Evolutionary conservation across 1,139 yeast species (phyloP).

Genomic region (Taiozyma sp.): DNA sequence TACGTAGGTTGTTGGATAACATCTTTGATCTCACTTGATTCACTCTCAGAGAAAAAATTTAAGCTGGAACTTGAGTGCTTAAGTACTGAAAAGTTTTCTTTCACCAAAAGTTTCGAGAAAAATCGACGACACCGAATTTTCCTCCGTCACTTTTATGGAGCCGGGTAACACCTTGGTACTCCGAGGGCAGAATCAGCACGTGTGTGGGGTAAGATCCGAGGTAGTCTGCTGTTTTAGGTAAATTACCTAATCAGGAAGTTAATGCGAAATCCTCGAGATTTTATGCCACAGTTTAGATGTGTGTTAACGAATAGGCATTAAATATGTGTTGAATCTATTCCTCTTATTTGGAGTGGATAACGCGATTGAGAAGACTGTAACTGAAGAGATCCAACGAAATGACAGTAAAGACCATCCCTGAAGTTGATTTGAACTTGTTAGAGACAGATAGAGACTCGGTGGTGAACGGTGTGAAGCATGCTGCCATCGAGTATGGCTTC

Average conservation of each 20-base stretch:
- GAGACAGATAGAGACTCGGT: constrained; percentile 22
- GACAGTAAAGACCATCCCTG: constrained; percentile 17
- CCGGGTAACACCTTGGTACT: background rate
- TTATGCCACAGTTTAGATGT: background rate
- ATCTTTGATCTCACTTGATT: constrained; percentile 9
- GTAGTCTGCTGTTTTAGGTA: background rate
- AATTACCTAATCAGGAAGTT: background rate
- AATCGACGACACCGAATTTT: background rate
- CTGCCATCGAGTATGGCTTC: constrained; percentile 55
- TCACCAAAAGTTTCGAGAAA: background rate
- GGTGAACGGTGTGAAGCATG: constrained; percentile 40
- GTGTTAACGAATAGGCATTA: too few relatives aligned
- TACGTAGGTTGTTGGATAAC: constrained; percentile 24
- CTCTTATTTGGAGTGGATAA: too few relatives aligned
- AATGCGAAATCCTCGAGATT: background rate
- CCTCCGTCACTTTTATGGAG: background rate
- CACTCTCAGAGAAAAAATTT: background rate
- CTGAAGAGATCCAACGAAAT: background rate
- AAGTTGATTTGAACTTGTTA: constrained; percentile 20
- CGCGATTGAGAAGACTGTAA: too few relatives aligned
- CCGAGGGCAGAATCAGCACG: background rate
- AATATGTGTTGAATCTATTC: too few relatives aligned
- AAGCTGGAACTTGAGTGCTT: background rate
- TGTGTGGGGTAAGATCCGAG: background rate
- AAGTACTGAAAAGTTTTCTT: background rate